Evolutionary conservation across 2,329 filamentous ascomycete species (phyloP).

Genomic region (Neofusicoccum kwambonambiense): DNA sequence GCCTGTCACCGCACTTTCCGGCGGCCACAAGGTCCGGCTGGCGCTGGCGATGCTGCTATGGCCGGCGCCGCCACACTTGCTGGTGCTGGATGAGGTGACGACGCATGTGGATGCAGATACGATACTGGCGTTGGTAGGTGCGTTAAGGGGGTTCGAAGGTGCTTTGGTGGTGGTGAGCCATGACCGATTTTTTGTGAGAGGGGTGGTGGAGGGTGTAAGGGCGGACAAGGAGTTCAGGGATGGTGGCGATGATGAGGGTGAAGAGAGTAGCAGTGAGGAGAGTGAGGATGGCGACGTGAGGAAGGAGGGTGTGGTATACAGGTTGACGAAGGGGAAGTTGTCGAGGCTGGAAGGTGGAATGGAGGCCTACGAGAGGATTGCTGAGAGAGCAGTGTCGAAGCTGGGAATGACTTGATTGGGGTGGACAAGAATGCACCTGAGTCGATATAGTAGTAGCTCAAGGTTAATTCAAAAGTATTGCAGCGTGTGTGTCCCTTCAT

Average conservation of each 20-base stretch:
- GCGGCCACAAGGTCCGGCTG: slow-evolving; percentile 68
- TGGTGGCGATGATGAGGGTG: slow-evolving; percentile 64
- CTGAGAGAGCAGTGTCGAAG: slow-evolving; percentile 30
- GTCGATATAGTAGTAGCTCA: no score
- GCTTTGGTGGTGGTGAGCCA: slow-evolving; percentile 77
- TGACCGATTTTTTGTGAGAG: slow-evolving; percentile 77
- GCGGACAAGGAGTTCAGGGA: slow-evolving; percentile 46
- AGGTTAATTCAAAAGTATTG: no score
- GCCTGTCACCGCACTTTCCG: slow-evolving; percentile 70
- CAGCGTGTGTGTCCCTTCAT: no score
- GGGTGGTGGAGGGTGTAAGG: slow-evolving; percentile 60
- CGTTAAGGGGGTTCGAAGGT: slow-evolving; percentile 67
- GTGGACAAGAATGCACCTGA: no score
- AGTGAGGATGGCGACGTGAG: slow-evolving; percentile 49
- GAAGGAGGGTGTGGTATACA: slow-evolving; percentile 39
- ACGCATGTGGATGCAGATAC: slow-evolving; percentile 85
- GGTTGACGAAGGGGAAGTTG: slow-evolving; percentile 35
- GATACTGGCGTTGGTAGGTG: slow-evolving; percentile 67
- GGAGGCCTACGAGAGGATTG: slow-evolving; percentile 39
- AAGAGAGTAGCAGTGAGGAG: slow-evolving; percentile 46
- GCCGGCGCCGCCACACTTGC: slow-evolving; percentile 62
- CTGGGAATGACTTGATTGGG: slow-evolving; percentile 22
- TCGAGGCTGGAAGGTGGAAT: slow-evolving; percentile 38
- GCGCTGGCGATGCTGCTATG: slow-evolving; percentile 70
- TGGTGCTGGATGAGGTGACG: slow-evolving; percentile 78